These are phyloP conservation scores for Boletus semigastroideus DNA, from an alignment of 1,284 basidiomycete species.

Conservation along the genomic window DNA sequence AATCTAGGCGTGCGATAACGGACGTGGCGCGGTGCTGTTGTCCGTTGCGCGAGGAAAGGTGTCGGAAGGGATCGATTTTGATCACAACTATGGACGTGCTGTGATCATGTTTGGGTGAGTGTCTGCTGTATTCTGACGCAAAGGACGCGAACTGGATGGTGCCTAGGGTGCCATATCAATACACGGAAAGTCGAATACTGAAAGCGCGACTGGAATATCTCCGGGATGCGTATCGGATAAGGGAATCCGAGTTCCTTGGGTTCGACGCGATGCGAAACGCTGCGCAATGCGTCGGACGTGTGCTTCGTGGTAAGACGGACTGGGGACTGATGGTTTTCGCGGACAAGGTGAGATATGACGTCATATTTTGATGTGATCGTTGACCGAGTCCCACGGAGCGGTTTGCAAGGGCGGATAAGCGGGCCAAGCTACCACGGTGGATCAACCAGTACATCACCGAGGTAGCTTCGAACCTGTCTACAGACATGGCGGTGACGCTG, in stretches of 20 bases:
- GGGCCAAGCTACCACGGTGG: conserved; percentile 97
- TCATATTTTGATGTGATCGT: neutral
- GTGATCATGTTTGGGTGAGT: conserved; percentile 98
- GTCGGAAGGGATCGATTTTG: conserved; percentile 99
- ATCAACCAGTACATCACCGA: conserved; percentile 99
- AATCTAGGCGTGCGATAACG: conserved; percentile 93
- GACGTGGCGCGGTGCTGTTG: conserved; percentile 92
- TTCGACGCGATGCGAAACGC: conserved; percentile 99
- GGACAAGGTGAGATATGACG: conserved; percentile 64
- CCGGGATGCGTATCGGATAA: conserved; percentile 96
- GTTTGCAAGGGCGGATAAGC: conserved; percentile 95
- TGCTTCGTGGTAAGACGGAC: conserved; percentile 97
- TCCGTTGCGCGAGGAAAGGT: conserved; percentile 99
- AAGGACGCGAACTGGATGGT: conserved; percentile 1
- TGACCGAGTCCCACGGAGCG: conserved; percentile 54
- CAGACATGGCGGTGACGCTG: conserved; percentile 96
- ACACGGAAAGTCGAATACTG: conserved; percentile 97
- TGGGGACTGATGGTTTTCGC: conserved; percentile 99
- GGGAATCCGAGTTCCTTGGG: conserved; percentile 97
- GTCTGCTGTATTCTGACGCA: conserved; percentile 20
- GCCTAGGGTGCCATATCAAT: conserved; percentile 92
- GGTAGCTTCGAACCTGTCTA: conserved; percentile 94
- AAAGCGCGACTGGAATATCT: conserved; percentile 98
- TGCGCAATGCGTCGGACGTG: conserved; percentile 98
- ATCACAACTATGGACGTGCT: conserved; percentile 98